Evolutionary conservation across 768 basidiomycete genomes (phyloP), one percentile per base, ranked within the genome.

Genomic region (Psilocybe azurescens): DNA sequence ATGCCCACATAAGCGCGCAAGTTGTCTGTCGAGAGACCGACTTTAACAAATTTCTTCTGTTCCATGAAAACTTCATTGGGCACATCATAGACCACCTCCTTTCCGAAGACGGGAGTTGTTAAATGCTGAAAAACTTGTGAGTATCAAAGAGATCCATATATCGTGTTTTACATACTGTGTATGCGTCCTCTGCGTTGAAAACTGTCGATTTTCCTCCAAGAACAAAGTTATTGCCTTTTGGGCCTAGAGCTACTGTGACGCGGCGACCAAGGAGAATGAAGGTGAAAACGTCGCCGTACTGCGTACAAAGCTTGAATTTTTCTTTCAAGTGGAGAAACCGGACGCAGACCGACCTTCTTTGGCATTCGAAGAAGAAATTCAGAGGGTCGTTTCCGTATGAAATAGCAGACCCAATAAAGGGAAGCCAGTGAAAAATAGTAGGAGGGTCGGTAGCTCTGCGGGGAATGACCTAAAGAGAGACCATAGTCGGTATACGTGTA

Each of bases 201-300:
- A 93, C 88, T 1, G 89, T 88, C 32, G 93, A 88, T 79, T 95
- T 97, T 28, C 97, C 97, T 58, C 97, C 97, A 20, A 99, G 85
- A 53, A 98, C 79, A 68, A 97, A 91, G 78, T 99, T 95, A 76
- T 92, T 97, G 20, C 97, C 97, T 73, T 91, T 92, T 20, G 94
- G 81, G 38, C 95, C 93, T 20, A 99, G 83, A 2, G 94, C 89
- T 55, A 96, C 95, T 2, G 97, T 99, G 66, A 98, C 87, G 55
- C 86, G 88, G 63, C 94, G 88, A 44, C 97, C 97, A 58, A 98
- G 77, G 7, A 99, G 78, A 46, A 95, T 81, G 77, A 97, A 99
- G 1, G 96, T 96, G 81, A 99, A 99, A n/a, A 99, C 88, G 63
- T 97, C 86, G 59, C 97, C 97, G 70, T 99, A 90, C 97, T 99